Evolutionary conservation across 2,329 filamentous ascomycete genomes (phyloP), one percentile per base, ranked within the genome.

Genomic region (Trichocomaceae sp.): DNA sequence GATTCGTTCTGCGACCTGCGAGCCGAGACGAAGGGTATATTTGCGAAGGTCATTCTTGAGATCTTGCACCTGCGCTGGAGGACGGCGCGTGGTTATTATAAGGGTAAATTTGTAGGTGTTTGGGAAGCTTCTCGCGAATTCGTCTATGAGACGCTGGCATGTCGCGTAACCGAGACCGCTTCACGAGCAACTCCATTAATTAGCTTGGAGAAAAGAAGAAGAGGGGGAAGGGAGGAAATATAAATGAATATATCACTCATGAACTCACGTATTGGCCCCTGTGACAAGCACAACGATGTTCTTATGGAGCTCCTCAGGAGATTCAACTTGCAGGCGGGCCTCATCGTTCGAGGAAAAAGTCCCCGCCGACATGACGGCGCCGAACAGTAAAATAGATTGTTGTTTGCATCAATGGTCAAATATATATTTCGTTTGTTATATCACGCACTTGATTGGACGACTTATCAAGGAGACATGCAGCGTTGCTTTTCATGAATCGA

Each of bases 151-250:
- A 58, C 90, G 88, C 66, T 87, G 83, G 68, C 87, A 88, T 62
- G 88, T 90, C 54, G 86, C 85, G 63, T 92, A 87, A 45, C 92
- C 92, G 45, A 96, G 83, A 58, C 92, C 92, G 68, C 92, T 96
- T 70, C 22, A 42, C 31, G 35, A 12, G 5, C 39, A 42, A 46
- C 58, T 52, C 50, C 37, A 29, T 20, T 50, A 19, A 58, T 57
- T 53, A 61, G 55, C 56, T 50, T 19, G n/a, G 26, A 37, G 5
- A 37, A n/a, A 15, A 15, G 31, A 35, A 29, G 26, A 29, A 29
- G 23, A 26, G 23, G 3, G 23, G 2, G 26, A 9, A 26, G 23
- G 4, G 8, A 26, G 8, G 8, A 26, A 26, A 8, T 26, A 29
- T 29, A 10, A 29, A 5, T 29, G 10, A 29, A 29, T 2, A 29